phyloP scores from a whole-genome alignment of 2,329 filamentous ascomycete genomes.

The Anthostomella pinea region DNA sequence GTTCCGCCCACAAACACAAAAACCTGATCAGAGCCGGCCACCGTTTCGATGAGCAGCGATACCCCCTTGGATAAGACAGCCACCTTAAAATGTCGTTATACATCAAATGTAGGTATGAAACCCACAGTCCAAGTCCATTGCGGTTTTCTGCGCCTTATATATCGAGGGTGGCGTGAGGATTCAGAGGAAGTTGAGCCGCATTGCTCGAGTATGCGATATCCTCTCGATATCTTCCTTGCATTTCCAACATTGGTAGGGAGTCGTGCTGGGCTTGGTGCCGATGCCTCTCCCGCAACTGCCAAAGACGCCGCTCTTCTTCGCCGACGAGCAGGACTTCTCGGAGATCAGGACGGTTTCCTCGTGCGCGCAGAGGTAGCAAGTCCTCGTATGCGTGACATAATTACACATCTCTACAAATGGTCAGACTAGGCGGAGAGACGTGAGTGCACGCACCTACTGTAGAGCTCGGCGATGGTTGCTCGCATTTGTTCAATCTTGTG shows the following conservation, averaged over 20 bases:
- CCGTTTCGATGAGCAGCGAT: too few species aligned
- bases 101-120: too few species aligned
- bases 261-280: slow-evolving; percentile 28
- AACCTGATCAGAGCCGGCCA: too few species aligned
- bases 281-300: slow-evolving; percentile 37
- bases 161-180: too few species aligned
- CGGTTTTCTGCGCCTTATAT: too few species aligned
- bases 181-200: slow-evolving; percentile 10
- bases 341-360: slow-evolving; percentile 42
- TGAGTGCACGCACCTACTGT: too few species aligned
- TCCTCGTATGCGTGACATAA: slow-evolving; percentile 38
- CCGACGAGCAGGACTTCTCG: slow-evolving; percentile 34
- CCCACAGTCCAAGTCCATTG: too few species aligned
- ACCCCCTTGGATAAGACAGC: too few species aligned
- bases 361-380: slow-evolving; percentile 34
- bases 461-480: too few species aligned
- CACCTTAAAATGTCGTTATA: too few species aligned
- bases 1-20: too few species aligned
- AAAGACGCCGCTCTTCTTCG: slow-evolving; percentile 34
- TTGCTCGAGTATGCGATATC: slow-evolving; percentile 13
- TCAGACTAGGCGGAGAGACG: not conserved
- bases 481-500: not conserved
- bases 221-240: slow-evolving; percentile 33
- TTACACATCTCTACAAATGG: slow-evolving; percentile 35
- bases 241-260: slow-evolving; percentile 37